These are phyloP conservation scores for Lentinula lateritia DNA, from an alignment of 768 basidiomycete species.

Conservation along the genomic window DNA sequence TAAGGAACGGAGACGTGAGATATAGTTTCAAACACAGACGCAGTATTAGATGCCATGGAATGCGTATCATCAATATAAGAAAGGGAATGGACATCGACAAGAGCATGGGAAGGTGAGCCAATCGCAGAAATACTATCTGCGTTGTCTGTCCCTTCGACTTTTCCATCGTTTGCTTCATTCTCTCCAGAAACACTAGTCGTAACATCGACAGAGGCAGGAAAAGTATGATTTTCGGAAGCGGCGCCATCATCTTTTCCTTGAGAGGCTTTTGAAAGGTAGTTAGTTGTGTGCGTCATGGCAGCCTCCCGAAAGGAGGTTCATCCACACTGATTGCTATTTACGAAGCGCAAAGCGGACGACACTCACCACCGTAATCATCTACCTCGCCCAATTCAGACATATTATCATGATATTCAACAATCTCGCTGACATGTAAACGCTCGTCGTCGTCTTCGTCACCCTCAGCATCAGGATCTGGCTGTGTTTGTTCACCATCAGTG, in stretches of 20 bases:
- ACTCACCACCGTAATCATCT: constrained; percentile 48
- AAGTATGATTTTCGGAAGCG: neutral
- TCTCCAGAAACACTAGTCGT: constrained; percentile 11
- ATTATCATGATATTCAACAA: constrained; percentile 24
- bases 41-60: constrained; percentile 28
- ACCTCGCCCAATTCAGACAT: constrained; percentile 26
- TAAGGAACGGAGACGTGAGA: constrained; percentile 41
- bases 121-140: constrained; percentile 13
- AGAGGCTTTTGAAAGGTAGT: constrained; percentile 38
- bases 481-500: constrained; percentile 55
- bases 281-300: constrained; percentile 54
- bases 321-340: constrained; percentile 37
- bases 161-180: constrained; percentile 16
- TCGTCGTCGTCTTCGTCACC: constrained; percentile 42
- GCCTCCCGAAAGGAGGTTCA: constrained; percentile 37
- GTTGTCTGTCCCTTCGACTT: constrained; percentile 16
- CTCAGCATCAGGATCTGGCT: constrained; percentile 33
- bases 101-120: constrained; percentile 23
- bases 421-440: constrained; percentile 34
- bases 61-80: constrained; percentile 21
- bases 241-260: constrained; percentile 38
- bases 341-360: constrained; percentile 25
- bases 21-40: constrained; percentile 46
- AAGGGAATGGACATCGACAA: constrained; percentile 24
- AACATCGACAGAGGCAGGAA: neutral